These are phyloP conservation scores for Metschnikowia baotianmanensis DNA, from an alignment of 805 yeast genomes.

Conservation along the genomic window DNA sequence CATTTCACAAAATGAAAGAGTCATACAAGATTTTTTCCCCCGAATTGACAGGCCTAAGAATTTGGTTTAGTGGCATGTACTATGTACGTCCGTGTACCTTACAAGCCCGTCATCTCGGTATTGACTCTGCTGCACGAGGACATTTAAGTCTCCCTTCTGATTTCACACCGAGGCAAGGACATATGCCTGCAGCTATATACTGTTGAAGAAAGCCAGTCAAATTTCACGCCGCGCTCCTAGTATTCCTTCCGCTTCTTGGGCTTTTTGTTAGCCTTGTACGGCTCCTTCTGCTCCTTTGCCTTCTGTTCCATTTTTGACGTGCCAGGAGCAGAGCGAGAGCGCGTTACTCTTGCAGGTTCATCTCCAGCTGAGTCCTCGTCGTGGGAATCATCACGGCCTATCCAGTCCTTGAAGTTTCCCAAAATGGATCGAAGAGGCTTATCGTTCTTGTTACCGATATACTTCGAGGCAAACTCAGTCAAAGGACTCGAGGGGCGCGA, in stretches of 20 bases:
- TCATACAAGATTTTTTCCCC: too few species aligned
- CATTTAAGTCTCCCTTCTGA: too few species aligned
- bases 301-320: conserved; percentile 4
- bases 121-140: too few species aligned
- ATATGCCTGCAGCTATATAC: conserved; percentile 3
- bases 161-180: too few species aligned
- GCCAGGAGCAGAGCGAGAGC: conserved; percentile 6
- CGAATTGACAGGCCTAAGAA: too few species aligned
- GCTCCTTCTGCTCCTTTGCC: background rate
- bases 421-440: conserved; percentile 30
- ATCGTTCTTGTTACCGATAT: conserved; percentile 53
- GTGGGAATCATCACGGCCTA: conserved; percentile 29
- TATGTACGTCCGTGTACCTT: too few species aligned
- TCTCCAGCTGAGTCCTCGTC: conserved; percentile 30
- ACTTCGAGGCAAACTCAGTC: conserved; percentile 63
- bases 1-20: too few species aligned
- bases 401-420: conserved; percentile 45
- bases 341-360: conserved; percentile 15
- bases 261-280: conserved; percentile 3
- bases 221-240: background rate
- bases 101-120: too few species aligned
- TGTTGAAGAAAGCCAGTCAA: background rate
- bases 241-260: conserved; percentile 10
- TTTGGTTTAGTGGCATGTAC: too few species aligned
- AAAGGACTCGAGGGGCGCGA: conserved; percentile 50